A percentile compares a stretch with the other conserved stretches of the same genome.
Evolutionary conservation across 108 stramenopile species (phyloP).

Genomic region (Cyclostephanos tholiformis): DNA sequence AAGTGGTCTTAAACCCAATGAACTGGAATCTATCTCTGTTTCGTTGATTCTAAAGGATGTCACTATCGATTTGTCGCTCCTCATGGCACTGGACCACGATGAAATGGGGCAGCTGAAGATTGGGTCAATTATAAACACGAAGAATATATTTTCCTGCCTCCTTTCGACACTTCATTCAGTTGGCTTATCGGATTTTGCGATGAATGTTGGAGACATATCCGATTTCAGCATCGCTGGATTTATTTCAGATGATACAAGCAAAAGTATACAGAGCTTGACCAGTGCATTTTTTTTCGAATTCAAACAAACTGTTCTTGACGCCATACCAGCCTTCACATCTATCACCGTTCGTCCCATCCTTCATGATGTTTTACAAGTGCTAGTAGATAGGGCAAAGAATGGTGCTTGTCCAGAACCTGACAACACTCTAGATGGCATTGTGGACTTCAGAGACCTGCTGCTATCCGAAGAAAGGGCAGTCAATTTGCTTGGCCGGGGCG

Average conservation of each 20-base stretch:
- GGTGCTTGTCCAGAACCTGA: conserved; percentile 27
- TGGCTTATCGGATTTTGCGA: conserved; percentile 40
- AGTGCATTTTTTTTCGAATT: conserved; percentile 42
- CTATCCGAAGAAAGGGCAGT: conserved; percentile 29
- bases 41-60: conserved; percentile 52
- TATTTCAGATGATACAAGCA: conserved; percentile 39
- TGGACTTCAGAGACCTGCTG: conserved; percentile 50
- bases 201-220: conserved; percentile 48
- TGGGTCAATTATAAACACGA: conserved; percentile 47
- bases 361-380: conserved; percentile 40
- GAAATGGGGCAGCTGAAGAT: conserved; percentile 38
- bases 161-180: conserved; percentile 38
- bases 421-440: conserved; percentile 23
- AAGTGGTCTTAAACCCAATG: conserved; percentile 16
- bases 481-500: conserved; percentile 39
- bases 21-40: conserved; percentile 44
- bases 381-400: conserved; percentile 29
- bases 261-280: conserved; percentile 31
- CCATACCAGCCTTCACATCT: conserved; percentile 42
- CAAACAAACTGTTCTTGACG: conserved; percentile 34
- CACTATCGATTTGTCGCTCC: conserved; percentile 48
- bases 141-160: conserved; percentile 42
- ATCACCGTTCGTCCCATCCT: conserved; percentile 38
- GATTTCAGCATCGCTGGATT: conserved; percentile 45
- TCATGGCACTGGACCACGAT: conserved; percentile 63